Percentiles rank a stretch among this genome's conserved stretches.
These are phyloP conservation scores for Camelina neglecta DNA, from an alignment of 345 rosid species.

Conservation along the genomic window DNA sequence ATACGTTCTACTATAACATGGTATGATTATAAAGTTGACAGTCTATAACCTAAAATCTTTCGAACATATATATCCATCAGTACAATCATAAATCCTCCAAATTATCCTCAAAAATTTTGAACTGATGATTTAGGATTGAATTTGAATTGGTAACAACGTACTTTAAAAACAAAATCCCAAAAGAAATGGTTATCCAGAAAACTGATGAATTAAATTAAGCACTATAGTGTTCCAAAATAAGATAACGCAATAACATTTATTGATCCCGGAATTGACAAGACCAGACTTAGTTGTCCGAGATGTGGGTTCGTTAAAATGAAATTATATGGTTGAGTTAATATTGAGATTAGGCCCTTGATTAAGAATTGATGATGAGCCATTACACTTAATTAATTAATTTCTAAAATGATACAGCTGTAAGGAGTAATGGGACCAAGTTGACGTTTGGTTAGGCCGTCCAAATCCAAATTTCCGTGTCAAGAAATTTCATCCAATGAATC, in stretches of 20 bases:
- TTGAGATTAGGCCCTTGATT: conserved; percentile 40
- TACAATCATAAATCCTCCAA: not conserved
- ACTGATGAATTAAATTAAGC: not conserved
- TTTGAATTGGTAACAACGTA: not conserved
- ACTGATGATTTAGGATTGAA: not conserved
- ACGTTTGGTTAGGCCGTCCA: conserved; percentile 45
- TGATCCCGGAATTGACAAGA: conserved; percentile 35
- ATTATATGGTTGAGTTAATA: conserved; percentile 15
- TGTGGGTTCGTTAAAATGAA: conserved; percentile 31
- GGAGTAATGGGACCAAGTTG: conserved; percentile 37
- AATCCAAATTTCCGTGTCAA: conserved; percentile 42
- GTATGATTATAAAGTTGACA: too few species aligned
- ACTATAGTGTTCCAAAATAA: not conserved
- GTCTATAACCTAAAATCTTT: too few species aligned
- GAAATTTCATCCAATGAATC: conserved; percentile 38
- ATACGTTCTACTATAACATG: not conserved
- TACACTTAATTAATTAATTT: not conserved
- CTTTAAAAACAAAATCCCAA: not conserved
- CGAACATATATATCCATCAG: conserved; percentile 5
- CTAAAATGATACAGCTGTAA: conserved; percentile 35
- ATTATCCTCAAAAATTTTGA: not conserved
- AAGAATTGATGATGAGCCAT: conserved; percentile 32
- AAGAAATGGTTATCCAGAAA: not conserved
- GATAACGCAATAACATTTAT: conserved; percentile 9
- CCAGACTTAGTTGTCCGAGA: conserved; percentile 22